Evolutionary conservation across 768 basidiomycete species (phyloP), one percentile per base, ranked within the genome.

Genomic region (Pisolithus orientalis): DNA sequence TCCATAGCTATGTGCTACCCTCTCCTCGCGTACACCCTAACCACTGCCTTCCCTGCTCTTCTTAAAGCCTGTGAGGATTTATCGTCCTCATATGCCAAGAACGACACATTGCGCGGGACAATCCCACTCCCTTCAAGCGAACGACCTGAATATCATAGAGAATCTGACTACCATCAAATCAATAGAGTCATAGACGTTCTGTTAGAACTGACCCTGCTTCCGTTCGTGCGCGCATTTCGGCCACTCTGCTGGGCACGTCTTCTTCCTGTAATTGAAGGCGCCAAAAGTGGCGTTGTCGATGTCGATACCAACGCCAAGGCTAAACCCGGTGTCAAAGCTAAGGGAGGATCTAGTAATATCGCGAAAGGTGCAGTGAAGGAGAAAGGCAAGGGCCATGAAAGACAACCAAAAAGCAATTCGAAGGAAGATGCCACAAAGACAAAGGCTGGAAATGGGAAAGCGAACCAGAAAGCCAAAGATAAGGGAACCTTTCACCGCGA

Each of bases 1-100:
- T 54, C 61, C 25, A 57, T 67, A 3, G 56, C 59, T 2, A 34
- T 65, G 54, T 46, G 43, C 10, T 61, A 61, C 6, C 65, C 65
- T 6, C 57, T 67, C 32, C 56, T 67, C 29, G 49, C 47, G 46
- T 63, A 59, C 27, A 25, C 59, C 54, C 56, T 68, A 32, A 61
- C 50, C 5, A 54, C 53, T 6, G 58, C 53, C 11, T 24, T 69
- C n/a, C 65, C 55, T 8, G 11, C 53, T 5, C 37, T 68, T 2
- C 31, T 61, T 28, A 31, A 47, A 4, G 32, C 34, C 8, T 47
- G 46, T 24, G 32, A 10, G n/a, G 29, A 47, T 6, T 32, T 47
- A 17, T 3, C 29, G n/a, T 34, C 46, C 17, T 37, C 25, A n/a
- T 14, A 47, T 32, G 28, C 11, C 28, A 31, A 21, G 21, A 21